Evolutionary conservation across 2,329 filamentous ascomycete genomes (phyloP).

Genomic region (Aureobasidium namibiae): DNA sequence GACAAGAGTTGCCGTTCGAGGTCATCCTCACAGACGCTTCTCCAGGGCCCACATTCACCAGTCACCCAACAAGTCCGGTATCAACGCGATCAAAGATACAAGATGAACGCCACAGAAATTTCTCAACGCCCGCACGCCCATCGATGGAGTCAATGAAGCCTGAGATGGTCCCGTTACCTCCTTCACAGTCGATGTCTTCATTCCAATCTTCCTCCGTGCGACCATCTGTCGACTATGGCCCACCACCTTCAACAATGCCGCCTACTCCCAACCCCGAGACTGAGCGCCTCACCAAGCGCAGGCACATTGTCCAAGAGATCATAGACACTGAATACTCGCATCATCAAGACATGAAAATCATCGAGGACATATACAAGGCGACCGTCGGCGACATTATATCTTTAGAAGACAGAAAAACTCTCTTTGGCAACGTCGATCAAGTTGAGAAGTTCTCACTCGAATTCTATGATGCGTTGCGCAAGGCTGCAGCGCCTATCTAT

Average conservation of each 20-base stretch:
- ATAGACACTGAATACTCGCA: slow-evolving; percentile 89
- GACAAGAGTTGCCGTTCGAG: not conserved
- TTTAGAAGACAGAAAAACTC: slow-evolving; percentile 72
- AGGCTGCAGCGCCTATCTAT: slow-evolving; percentile 72
- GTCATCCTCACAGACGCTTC: slow-evolving; percentile 8
- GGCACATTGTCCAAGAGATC: slow-evolving; percentile 81
- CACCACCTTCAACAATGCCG: slow-evolving; percentile 18
- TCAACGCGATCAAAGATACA: not conserved
- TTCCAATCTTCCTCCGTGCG: slow-evolving; percentile 21
- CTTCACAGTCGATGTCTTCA: slow-evolving; percentile 28
- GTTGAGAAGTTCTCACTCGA: slow-evolving; percentile 77
- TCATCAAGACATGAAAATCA: slow-evolving; percentile 91
- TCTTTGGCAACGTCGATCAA: slow-evolving; percentile 90
- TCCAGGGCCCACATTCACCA: not conserved
- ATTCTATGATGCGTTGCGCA: slow-evolving; percentile 73
- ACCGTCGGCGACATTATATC: slow-evolving; percentile 71
- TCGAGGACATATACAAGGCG: slow-evolving; percentile 95
- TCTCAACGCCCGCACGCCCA: slow-evolving; percentile 10
- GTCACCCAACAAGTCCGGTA: slow-evolving; percentile 8
- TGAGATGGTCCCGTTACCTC: slow-evolving; percentile 13
- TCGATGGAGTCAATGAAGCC: slow-evolving; percentile 15
- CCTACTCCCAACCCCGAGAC: slow-evolving; percentile 36
- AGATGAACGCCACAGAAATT: slow-evolving; percentile 10
- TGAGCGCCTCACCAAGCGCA: slow-evolving; percentile 69
- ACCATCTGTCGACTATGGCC: slow-evolving; percentile 2